phyloP scores from a whole-genome alignment of 148 eudicot genomes.

The Silene conica region DNA sequence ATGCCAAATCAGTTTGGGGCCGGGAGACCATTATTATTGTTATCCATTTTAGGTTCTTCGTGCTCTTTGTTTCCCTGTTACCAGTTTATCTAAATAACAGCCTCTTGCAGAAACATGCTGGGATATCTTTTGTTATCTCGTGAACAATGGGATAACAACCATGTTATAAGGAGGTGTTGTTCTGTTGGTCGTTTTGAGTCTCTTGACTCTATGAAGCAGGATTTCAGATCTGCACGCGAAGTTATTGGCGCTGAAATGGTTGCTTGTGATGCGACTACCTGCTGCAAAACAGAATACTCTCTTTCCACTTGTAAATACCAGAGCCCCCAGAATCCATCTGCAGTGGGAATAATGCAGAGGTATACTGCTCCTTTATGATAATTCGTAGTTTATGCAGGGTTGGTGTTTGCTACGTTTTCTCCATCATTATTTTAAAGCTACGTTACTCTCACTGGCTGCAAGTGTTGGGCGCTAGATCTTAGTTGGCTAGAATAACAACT shows the following conservation, averaged over 20 bases:
- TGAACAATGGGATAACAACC: conserved; percentile 49
- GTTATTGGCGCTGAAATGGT: conserved; percentile 72
- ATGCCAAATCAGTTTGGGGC: too few species aligned
- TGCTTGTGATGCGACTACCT: conserved; percentile 55
- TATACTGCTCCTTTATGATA: conserved; percentile 20
- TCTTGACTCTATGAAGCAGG: conserved; percentile 42
- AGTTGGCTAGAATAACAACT: too few species aligned
- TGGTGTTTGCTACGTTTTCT: too few species aligned
- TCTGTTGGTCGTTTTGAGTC: conserved; percentile 32
- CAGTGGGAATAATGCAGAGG: conserved; percentile 60
- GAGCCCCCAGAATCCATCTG: conserved; percentile 25
- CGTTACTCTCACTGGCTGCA: too few species aligned
- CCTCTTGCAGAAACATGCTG: conserved; percentile 66
- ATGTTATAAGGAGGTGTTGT: conserved; percentile 51
- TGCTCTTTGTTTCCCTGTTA: neutral
- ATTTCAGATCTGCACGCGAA: conserved; percentile 57
- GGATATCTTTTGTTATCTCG: conserved; percentile 58
- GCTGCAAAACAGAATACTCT: conserved; percentile 27
- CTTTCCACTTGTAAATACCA: conserved; percentile 56
- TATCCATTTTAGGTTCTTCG: neutral
- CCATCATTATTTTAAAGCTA: too few species aligned
- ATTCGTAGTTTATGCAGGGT: too few species aligned
- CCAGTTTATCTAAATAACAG: conserved; percentile 4
- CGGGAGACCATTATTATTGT: neutral
- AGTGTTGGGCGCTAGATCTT: too few species aligned